Evolutionary conservation across 352 stramenopile species (phyloP).

Genomic region (Globisporangium acanthophoron): DNA sequence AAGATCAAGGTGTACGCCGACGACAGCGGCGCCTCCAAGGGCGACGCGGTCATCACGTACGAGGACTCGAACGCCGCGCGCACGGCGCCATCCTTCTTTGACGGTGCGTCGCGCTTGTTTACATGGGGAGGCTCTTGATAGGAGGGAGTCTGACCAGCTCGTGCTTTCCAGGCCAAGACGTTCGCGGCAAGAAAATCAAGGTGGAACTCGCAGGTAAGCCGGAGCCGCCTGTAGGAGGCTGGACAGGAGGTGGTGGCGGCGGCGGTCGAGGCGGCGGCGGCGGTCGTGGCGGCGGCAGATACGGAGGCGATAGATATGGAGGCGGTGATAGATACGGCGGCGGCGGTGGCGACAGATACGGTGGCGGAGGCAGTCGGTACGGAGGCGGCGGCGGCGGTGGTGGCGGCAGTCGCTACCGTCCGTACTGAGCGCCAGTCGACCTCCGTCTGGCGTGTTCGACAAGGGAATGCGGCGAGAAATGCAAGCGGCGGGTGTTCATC

Average conservation of each 20-base stretch:
- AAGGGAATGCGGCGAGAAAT: not conserved
- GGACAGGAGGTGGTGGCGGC: conserved; percentile 44
- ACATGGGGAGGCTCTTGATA: not conserved
- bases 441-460: not conserved
- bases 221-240: conserved; percentile 69
- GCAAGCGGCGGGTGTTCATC: not conserved
- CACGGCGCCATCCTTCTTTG: conserved; percentile 79
- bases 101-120: conserved; percentile 36
- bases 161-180: conserved; percentile 38
- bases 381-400: conserved; percentile 13
- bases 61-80: conserved; percentile 82
- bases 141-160: not conserved
- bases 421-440: conserved; percentile 29
- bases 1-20: conserved; percentile 90
- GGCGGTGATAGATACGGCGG: conserved; percentile 18
- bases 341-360: conserved; percentile 18
- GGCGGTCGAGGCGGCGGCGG: conserved; percentile 33
- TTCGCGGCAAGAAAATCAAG: conserved; percentile 81
- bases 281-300: conserved; percentile 26
- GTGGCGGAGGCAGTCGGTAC: conserved; percentile 31
- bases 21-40: conserved; percentile 60
- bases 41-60: conserved; percentile 81
- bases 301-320: conserved; percentile 9
- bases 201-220: conserved; percentile 81
- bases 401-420: conserved; percentile 41